Base-by-base conservation (phyloP, 2,329 filamentous ascomycete species). In the Cordyceps javanica region DNA sequence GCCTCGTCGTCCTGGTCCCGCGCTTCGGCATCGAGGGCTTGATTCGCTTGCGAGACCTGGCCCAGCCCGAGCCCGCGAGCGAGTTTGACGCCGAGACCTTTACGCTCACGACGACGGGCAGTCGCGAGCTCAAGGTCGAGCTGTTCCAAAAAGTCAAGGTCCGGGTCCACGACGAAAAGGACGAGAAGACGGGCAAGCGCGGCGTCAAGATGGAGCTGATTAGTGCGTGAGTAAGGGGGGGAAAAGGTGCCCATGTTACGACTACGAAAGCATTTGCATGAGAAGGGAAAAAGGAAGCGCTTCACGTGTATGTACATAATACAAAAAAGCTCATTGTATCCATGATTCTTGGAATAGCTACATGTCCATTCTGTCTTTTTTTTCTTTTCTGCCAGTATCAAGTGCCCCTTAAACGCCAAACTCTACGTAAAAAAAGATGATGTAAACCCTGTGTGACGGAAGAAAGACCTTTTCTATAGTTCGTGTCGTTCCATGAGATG, bases 1-100 rank as follows among this genome's bases (percentile, higher is more conserved):
- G 94, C 7, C 93, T 97, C 66, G 94, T 97, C 19, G 92, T 97
- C 11, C 92, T 97, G 61, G 93, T 99, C 51, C 94, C 94, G 7
- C 80, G 91, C 16, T 99, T 99, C 72, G 94, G 94, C 41, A 95
- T 99, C 66, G 94, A 99, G 76, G 89, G 91, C 41, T 76, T 97
- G 61, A 94, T 99, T 62, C 82, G 93, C 11, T 75, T 97, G 64
- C 80, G 91, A 59, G 94, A 97, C 73, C 79, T 97, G 59, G 87
- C 86, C 4, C 83, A 88, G 16, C 82, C 85, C 0, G 90, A 89
- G 70, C 90, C 91, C 1, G 88, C 92, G 62, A 88, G 88, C 49
- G 83, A 83, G 32, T 97, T 91, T 69, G 91, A 99, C 72, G 83
- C 86, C 0, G 94, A 97, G 69, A 86, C 88, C 59, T 99, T 96